A percentile compares a stretch with the other conserved stretches of the same genome.
Evolutionary conservation across 1,284 basidiomycete species (phyloP).

Genomic region (Apiotrichum laibachii): DNA sequence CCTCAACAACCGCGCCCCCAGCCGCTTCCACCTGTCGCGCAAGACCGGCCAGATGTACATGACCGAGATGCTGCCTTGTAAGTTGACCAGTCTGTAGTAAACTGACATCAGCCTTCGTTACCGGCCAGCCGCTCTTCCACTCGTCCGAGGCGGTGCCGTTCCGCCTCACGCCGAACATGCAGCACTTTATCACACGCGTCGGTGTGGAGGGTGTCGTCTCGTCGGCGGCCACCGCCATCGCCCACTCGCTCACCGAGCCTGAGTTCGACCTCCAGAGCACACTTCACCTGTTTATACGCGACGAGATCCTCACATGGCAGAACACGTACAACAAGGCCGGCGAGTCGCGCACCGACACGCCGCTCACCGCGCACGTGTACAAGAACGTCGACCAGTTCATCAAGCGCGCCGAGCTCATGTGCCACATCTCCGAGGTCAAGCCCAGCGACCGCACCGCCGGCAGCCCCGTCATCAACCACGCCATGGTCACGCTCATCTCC

Average conservation of each 20-base stretch:
- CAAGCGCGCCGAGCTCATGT: slow-evolving; percentile 45
- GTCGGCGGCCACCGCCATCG: slow-evolving; percentile 85
- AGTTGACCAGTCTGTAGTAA: slow-evolving; percentile 21
- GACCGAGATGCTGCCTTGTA: slow-evolving; percentile 83
- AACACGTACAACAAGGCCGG: slow-evolving; percentile 47
- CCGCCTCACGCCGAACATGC: slow-evolving; percentile 95
- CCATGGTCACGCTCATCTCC: slow-evolving; percentile 78
- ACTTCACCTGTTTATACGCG: slow-evolving; percentile 68
- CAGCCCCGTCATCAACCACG: slow-evolving; percentile 66
- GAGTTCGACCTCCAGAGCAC: slow-evolving; percentile 63
- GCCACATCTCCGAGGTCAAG: slow-evolving; percentile 58
- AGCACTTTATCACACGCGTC: slow-evolving; percentile 84
- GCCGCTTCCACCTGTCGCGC: slow-evolving; percentile 83
- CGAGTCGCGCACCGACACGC: slow-evolving; percentile 55
- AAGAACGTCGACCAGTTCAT: slow-evolving; percentile 77
- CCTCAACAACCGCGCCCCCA: slow-evolving; percentile 77
- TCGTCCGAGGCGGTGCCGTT: slow-evolving; percentile 89
- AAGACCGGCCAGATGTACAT: slow-evolving; percentile 86
- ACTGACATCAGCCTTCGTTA: slow-evolving; percentile 52
- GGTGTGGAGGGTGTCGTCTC: slow-evolving; percentile 88
- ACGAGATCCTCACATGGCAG: slow-evolving; percentile 61
- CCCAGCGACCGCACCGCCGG: slow-evolving; percentile 59
- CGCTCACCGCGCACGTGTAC: slow-evolving; percentile 67
- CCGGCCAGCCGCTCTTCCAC: slow-evolving; percentile 64
- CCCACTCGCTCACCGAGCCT: slow-evolving; percentile 82